A percentile compares a stretch with the other conserved stretches of the same genome.
Evolutionary conservation across 768 basidiomycete species (phyloP).

Genomic region (Xerocomellus intermedius): DNA sequence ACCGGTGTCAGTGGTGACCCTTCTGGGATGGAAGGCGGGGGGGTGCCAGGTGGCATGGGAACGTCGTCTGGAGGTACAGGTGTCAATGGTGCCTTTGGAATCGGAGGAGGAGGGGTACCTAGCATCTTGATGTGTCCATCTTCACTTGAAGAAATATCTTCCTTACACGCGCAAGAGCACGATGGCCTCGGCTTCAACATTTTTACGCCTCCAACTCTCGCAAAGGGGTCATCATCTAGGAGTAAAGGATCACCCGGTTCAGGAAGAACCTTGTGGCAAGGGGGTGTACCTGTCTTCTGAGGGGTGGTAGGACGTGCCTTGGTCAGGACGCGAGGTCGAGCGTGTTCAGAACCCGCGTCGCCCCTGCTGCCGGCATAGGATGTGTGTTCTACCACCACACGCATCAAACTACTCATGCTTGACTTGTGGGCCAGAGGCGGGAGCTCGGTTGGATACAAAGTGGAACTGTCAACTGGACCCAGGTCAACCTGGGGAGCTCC

Average conservation of each 20-base stretch:
- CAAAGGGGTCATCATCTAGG: conserved; percentile 46
- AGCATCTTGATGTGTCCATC: conserved; percentile 8
- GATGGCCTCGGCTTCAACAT: conserved; percentile 35
- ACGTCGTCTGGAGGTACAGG: background rate
- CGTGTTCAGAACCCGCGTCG: conserved; percentile 12
- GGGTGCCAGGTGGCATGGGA: background rate
- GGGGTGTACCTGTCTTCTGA: conserved; percentile 17
- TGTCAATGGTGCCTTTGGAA: background rate
- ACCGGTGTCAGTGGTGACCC: conserved; percentile 12
- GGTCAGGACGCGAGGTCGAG: conserved; percentile 26
- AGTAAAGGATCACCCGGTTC: conserved; percentile 23
- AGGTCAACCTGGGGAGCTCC: background rate
- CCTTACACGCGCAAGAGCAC: conserved; percentile 3
- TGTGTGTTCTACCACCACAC: conserved; percentile 9
- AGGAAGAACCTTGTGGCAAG: conserved; percentile 8
- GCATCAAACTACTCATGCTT: conserved; percentile 13
- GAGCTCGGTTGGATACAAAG: conserved; percentile 13
- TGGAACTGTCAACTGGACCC: background rate
- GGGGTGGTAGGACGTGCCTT: conserved; percentile 37
- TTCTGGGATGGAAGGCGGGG: background rate
- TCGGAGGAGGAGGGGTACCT: background rate
- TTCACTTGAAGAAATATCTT: conserved; percentile 1
- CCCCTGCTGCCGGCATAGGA: conserved; percentile 6
- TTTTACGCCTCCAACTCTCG: conserved; percentile 51
- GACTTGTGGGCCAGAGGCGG: conserved; percentile 12